Conservation (phyloP, 805 yeast genomes). For the Yarrowia hollandica region DNA sequence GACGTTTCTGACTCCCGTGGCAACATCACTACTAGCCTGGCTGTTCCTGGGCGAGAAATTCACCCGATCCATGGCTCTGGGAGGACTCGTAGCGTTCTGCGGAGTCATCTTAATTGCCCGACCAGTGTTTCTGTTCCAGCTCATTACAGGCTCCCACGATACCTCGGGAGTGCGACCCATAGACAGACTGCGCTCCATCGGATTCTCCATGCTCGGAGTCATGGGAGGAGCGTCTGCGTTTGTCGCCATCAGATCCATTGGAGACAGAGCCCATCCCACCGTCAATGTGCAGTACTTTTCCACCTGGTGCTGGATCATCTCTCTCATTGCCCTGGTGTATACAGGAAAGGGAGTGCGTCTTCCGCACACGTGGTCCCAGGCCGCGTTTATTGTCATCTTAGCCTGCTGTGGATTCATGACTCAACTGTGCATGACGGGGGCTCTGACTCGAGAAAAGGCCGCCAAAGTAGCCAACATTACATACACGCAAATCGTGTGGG, state of each 20-base stretch:
- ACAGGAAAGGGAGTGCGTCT: slow-evolving; percentile 40
- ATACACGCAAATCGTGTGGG: slow-evolving; percentile 76
- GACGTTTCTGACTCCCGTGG: slow-evolving; percentile 73
- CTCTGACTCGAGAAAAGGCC: slow-evolving; percentile 79
- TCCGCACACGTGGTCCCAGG: slow-evolving; percentile 64
- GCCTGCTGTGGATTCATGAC: slow-evolving; percentile 80
- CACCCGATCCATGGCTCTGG: slow-evolving; percentile 63
- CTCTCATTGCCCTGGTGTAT: slow-evolving; percentile 56
- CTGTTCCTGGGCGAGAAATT: slow-evolving; percentile 64
- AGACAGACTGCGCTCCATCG: slow-evolving; percentile 60
- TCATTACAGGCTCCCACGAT: neutral
- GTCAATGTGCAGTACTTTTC: slow-evolving; percentile 79
- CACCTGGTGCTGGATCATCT: slow-evolving; percentile 54
- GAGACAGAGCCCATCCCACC: slow-evolving; percentile 76
- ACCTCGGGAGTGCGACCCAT: slow-evolving; percentile 43
- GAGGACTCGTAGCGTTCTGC: slow-evolving; percentile 63
- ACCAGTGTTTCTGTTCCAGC: slow-evolving; percentile 70
- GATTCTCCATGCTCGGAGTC: slow-evolving; percentile 65
- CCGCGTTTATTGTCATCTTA: slow-evolving; percentile 60
- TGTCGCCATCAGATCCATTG: slow-evolving; percentile 71
- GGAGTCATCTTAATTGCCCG: slow-evolving; percentile 83
- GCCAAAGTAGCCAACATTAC: slow-evolving; percentile 72
- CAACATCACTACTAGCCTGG: slow-evolving; percentile 75
- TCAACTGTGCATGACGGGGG: slow-evolving; percentile 78
- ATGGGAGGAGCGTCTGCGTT: slow-evolving; percentile 69